Percentiles rank a stretch among this genome's conserved stretches.
These are phyloP conservation scores for Auriscalpium vulgare DNA, from an alignment of 768 basidiomycete genomes.

Conservation along the genomic window DNA sequence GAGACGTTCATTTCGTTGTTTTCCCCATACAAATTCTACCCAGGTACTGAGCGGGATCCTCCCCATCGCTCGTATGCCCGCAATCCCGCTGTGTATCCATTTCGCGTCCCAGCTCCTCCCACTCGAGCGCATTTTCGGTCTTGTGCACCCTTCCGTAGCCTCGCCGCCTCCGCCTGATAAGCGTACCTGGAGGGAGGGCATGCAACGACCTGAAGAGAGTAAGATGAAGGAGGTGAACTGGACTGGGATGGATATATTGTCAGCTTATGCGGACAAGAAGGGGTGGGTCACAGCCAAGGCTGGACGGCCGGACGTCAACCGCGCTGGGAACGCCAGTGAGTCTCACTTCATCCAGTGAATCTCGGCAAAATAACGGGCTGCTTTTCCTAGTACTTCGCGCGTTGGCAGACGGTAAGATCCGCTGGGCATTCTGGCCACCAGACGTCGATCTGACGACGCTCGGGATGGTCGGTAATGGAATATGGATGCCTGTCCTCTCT, in stretches of 20 bases:
- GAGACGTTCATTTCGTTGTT: not conserved
- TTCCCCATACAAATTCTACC: slow-evolving; percentile 2
- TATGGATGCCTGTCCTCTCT: slow-evolving; percentile 45
- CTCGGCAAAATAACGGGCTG: not conserved
- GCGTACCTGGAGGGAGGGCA: slow-evolving; percentile 67
- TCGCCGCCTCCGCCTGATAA: slow-evolving; percentile 45
- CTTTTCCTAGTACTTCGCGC: slow-evolving; percentile 56
- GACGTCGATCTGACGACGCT: slow-evolving; percentile 24
- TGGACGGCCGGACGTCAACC: slow-evolving; percentile 79
- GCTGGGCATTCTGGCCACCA: slow-evolving; percentile 86
- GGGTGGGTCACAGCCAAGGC: slow-evolving; percentile 90
- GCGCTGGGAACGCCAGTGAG: slow-evolving; percentile 86
- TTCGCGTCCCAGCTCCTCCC: slow-evolving; percentile 63
- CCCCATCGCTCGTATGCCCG: slow-evolving; percentile 77
- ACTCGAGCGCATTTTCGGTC: slow-evolving; percentile 59
- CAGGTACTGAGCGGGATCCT: slow-evolving; percentile 66
- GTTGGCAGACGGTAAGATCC: slow-evolving; percentile 74
- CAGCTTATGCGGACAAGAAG: slow-evolving; percentile 65
- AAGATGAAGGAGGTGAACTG: slow-evolving; percentile 32
- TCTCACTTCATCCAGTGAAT: slow-evolving; percentile 13
- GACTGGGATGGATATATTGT: slow-evolving; percentile 85
- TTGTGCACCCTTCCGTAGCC: slow-evolving; percentile 41
- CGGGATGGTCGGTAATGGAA: slow-evolving; percentile 33
- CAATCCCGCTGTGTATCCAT: slow-evolving; percentile 77
- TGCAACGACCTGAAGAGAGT: slow-evolving; percentile 14